Conservation (phyloP, 2,329 filamentous ascomycete species). For the Akanthomyces uredinophilus region DNA sequence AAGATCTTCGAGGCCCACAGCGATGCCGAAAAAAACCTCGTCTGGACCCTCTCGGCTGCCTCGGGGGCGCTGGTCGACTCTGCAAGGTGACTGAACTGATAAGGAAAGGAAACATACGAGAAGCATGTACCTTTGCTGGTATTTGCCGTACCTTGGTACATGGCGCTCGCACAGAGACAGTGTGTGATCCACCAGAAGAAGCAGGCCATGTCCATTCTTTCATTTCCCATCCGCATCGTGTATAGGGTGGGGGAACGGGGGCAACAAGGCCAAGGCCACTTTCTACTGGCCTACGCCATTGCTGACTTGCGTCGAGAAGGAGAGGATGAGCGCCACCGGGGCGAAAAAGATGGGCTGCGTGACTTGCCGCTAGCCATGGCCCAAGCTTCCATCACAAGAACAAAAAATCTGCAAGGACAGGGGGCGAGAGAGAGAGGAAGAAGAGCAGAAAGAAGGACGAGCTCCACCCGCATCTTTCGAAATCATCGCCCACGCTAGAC, state of each 20-base stretch:
- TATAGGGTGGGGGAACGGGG: background rate
- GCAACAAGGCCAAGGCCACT: background rate
- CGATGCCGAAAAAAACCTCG: background rate
- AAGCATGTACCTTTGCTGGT: background rate
- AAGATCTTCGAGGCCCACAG: constrained; percentile 13
- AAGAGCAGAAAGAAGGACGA: background rate
- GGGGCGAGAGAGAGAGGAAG: background rate
- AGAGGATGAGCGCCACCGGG: constrained; percentile 9
- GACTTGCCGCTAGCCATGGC: background rate
- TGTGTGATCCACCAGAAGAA: background rate
- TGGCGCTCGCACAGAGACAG: background rate
- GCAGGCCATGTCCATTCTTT: background rate
- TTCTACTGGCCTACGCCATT: background rate
- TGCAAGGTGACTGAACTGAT: background rate
- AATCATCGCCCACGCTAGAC: constrained; percentile 10
- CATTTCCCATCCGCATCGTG: constrained; percentile 9
- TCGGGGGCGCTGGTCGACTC: background rate
- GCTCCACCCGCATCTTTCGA: constrained; percentile 9
- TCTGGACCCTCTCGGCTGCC: constrained; percentile 6
- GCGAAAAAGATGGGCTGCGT: background rate
- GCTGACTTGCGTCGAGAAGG: constrained; percentile 3
- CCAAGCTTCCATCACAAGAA: constrained; percentile 7
- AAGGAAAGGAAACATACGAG: background rate
- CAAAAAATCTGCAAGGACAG: constrained; percentile 12
- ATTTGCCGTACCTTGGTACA: background rate